phyloP scores from a whole-genome alignment of 257 asterid genomes.

The Rhazya stricta region DNA sequence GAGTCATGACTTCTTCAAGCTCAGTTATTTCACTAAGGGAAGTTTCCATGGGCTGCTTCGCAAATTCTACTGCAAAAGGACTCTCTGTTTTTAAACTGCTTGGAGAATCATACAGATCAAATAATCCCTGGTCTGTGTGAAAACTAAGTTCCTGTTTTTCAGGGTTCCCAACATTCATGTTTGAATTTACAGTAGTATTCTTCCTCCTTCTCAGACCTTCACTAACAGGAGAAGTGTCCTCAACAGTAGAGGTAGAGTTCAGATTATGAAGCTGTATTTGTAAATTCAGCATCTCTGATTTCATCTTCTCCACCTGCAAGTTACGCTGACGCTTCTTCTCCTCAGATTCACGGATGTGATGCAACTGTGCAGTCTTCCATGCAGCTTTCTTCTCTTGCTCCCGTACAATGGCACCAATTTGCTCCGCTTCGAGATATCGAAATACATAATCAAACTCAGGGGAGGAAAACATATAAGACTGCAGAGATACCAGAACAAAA shows the following conservation, averaged over 20 bases:
- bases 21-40: conserved; percentile 69
- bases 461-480: conserved; percentile 94
- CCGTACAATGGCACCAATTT: conserved; percentile 90
- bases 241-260: conserved; percentile 49
- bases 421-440: conserved; percentile 98
- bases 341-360: conserved; percentile 85
- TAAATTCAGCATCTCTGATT: conserved; percentile 97
- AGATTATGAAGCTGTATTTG: conserved; percentile 81
- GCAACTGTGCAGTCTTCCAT: conserved; percentile 91
- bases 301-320: conserved; percentile 97
- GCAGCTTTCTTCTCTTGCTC: conserved; percentile 98
- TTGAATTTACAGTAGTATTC: conserved; percentile 35
- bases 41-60: conserved; percentile 42
- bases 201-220: conserved; percentile 76
- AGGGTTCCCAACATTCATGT: conserved; percentile 32
- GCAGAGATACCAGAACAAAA: conserved; percentile 85
- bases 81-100: conserved; percentile 42
- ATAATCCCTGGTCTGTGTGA: conserved; percentile 38
- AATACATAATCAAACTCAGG: conserved; percentile 97
- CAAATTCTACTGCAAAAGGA: conserved; percentile 45
- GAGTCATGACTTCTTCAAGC: conserved; percentile 53
- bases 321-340: conserved; percentile 88
- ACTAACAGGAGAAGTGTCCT: conserved; percentile 49
- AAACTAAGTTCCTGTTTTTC: conserved; percentile 53
- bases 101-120: conserved; percentile 59